A percentile compares a stretch with the other conserved stretches of the same genome.
These are phyloP conservation scores for Trichoderma sp. DNA, from an alignment of 2,329 filamentous ascomycete genomes.

Conservation along the genomic window DNA sequence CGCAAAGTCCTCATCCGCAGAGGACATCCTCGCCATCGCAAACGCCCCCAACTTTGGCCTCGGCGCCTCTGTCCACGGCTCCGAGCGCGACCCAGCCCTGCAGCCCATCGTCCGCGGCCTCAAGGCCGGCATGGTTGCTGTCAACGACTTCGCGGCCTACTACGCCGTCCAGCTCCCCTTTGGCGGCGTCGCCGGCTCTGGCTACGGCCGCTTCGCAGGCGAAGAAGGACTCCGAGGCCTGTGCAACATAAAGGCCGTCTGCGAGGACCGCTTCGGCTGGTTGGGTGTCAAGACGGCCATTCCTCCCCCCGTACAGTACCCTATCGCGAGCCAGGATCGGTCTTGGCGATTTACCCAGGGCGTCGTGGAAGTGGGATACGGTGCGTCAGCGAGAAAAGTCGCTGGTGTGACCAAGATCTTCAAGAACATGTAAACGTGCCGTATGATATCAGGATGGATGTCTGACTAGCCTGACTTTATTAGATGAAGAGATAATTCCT, in stretches of 20 bases:
- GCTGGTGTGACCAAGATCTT: constrained; percentile 48
- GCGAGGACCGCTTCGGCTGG: constrained; percentile 70
- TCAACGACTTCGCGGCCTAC: constrained; percentile 94
- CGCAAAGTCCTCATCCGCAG: constrained; percentile 61
- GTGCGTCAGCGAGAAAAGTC: constrained; percentile 44
- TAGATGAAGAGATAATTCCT: neutral
- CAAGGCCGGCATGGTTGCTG: constrained; percentile 84
- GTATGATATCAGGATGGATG: neutral
- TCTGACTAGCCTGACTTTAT: neutral
- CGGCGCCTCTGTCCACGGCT: constrained; percentile 85
- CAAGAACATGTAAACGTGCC: constrained; percentile 45
- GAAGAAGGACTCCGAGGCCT: constrained; percentile 83
- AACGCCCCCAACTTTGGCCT: constrained; percentile 87
- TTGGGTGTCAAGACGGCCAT: constrained; percentile 74
- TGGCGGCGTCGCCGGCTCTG: constrained; percentile 85
- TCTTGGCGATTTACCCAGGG: constrained; percentile 69
- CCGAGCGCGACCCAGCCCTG: constrained; percentile 62
- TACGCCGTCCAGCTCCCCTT: constrained; percentile 96
- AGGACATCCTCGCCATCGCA: constrained; percentile 73
- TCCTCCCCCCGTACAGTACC: constrained; percentile 79
- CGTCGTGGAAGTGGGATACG: constrained; percentile 66
- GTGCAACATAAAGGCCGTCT: constrained; percentile 87
- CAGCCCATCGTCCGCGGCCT: constrained; percentile 68
- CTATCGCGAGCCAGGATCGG: constrained; percentile 65
- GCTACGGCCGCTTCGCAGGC: constrained; percentile 91